phyloP scores from a whole-genome alignment of 2,329 filamentous ascomycete species.

The Talaromyces sp. region DNA sequence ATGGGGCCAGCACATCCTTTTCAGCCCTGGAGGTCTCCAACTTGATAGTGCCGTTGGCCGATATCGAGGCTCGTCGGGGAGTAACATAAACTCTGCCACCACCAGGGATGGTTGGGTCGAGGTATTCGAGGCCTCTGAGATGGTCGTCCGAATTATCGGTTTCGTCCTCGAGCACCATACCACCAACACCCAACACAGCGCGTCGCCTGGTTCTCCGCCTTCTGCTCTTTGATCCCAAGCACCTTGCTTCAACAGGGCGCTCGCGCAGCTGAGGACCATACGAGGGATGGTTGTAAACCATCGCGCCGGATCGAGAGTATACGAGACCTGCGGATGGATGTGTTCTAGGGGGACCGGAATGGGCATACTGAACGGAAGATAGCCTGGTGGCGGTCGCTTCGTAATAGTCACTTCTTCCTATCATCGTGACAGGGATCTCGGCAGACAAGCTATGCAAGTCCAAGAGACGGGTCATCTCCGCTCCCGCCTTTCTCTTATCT shows the following conservation, averaged over 20 bases:
- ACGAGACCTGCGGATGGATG: constrained; percentile 61
- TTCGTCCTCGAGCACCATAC: constrained; percentile 35
- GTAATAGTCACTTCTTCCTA: constrained; percentile 27
- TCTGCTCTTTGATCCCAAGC: constrained; percentile 45
- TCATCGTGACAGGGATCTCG: constrained; percentile 29
- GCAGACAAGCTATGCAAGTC: constrained; percentile 46
- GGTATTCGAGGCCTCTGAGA: constrained; percentile 30
- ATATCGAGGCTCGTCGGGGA: constrained; percentile 41
- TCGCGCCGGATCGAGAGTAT: constrained; percentile 51
- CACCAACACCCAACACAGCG: constrained; percentile 35
- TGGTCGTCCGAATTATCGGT: constrained; percentile 30
- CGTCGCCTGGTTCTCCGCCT: constrained; percentile 26
- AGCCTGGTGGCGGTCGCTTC: constrained; percentile 28
- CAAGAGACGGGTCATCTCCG: constrained; percentile 50
- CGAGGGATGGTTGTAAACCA: constrained; percentile 54
- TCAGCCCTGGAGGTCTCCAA: constrained; percentile 31
- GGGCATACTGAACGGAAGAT: constrained; percentile 38
- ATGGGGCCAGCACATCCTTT: constrained; percentile 27
- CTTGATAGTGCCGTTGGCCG: constrained; percentile 39
- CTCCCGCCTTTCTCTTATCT: constrained; percentile 43
- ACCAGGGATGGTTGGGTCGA: constrained; percentile 41
- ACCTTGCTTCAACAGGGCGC: constrained; percentile 51
- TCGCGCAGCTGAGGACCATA: constrained; percentile 52
- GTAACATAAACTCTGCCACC: constrained; percentile 50
- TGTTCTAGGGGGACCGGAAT: constrained; percentile 51